Conservation (phyloP, 2,329 filamentous ascomycete genomes). For the Uncinocarpus reesii region DNA sequence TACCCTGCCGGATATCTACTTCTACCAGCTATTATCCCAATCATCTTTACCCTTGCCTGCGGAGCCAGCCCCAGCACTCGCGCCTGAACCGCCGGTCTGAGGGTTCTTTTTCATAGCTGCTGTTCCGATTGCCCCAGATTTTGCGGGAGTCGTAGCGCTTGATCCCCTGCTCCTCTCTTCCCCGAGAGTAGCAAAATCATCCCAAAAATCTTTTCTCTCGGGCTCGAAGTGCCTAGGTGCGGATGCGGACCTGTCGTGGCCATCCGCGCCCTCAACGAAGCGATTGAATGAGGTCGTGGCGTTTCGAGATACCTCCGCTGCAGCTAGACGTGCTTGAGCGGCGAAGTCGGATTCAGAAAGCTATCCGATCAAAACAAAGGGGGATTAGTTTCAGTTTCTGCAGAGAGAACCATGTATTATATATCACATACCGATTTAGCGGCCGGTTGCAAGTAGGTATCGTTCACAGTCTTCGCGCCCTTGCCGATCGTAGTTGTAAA, state of each 20-base stretch:
- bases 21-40: constrained; percentile 46
- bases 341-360: constrained; percentile 71
- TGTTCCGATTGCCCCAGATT: constrained; percentile 50
- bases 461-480: constrained; percentile 82
- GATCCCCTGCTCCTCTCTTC: constrained; percentile 24
- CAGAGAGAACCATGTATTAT: too few relatives aligned
- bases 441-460: constrained; percentile 84
- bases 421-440: constrained; percentile 66
- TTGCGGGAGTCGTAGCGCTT: constrained; percentile 20
- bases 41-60: constrained; percentile 43
- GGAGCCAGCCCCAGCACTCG: constrained; percentile 14
- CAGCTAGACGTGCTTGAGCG: constrained; percentile 54
- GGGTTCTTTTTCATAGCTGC: constrained; percentile 49
- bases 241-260: constrained; percentile 26
- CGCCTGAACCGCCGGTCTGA: constrained; percentile 20
- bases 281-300: constrained; percentile 72
- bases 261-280: constrained; percentile 66
- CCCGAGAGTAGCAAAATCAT: constrained; percentile 67
- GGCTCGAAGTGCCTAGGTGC: constrained; percentile 45
- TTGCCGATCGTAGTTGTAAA: constrained; percentile 79
- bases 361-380: constrained; percentile 40
- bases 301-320: constrained; percentile 47
- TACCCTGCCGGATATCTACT: background rate
- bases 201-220: constrained; percentile 79
- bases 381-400: too few relatives aligned